Conservation (phyloP, 1,284 basidiomycete genomes). For the Megacollybia platyphylla region DNA sequence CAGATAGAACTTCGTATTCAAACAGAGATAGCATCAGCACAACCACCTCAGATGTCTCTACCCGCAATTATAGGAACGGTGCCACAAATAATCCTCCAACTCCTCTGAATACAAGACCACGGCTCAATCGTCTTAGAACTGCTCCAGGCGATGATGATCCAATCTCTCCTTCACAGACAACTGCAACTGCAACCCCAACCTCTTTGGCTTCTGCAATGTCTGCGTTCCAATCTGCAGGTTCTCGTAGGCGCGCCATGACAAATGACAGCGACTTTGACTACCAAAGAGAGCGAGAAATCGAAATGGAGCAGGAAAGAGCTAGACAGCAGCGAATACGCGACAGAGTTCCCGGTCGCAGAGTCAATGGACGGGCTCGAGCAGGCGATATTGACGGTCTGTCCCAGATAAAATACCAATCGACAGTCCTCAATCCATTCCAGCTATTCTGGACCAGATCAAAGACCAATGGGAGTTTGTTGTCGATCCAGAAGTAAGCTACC, state of each 20-base stretch:
- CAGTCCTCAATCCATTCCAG: constrained; percentile 21
- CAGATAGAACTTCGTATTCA: constrained; percentile 24
- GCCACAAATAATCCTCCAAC: constrained; percentile 12
- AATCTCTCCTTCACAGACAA: background rate
- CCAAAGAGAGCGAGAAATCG: constrained; percentile 40
- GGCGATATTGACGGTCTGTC: constrained; percentile 66
- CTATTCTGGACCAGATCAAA: constrained; percentile 73
- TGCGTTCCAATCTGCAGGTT: constrained; percentile 55
- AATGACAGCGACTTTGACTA: constrained; percentile 37
- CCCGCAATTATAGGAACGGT: constrained; percentile 14
- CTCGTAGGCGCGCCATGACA: constrained; percentile 40
- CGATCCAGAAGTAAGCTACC: constrained; percentile 59
- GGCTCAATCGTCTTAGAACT: constrained; percentile 21
- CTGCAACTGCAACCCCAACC: constrained; percentile 25
- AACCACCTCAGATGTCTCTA: constrained; percentile 24
- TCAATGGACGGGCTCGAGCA: constrained; percentile 38
- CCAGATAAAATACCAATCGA: background rate
- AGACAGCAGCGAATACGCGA: constrained; percentile 56
- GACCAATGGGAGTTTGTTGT: constrained; percentile 87
- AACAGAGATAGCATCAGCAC: constrained; percentile 23
- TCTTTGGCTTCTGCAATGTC: constrained; percentile 42
- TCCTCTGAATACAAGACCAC: constrained; percentile 13
- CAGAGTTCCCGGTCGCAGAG: constrained; percentile 43
- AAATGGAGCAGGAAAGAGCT: constrained; percentile 43
- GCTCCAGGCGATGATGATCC: constrained; percentile 20